Conservation (phyloP, 2,329 filamentous ascomycete genomes). For the Kalmusia sp. region DNA sequence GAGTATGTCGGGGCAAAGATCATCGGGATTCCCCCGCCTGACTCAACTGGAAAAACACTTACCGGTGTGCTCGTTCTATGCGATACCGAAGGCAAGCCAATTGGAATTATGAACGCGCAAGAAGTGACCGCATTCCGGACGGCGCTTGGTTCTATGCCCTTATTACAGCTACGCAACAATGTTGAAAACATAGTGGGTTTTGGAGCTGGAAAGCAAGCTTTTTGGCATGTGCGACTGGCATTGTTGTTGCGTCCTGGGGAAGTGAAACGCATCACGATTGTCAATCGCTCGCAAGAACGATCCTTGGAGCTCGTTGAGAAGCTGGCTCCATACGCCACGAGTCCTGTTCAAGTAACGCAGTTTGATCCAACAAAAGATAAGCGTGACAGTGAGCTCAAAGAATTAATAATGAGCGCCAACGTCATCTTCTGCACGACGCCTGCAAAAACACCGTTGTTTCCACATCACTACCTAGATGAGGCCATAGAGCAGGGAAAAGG, state of each 20-base stretch:
- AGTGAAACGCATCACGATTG: slow-evolving; percentile 35
- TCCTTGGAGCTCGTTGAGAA: slow-evolving; percentile 15
- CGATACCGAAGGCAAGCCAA: slow-evolving; percentile 58
- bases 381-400: slow-evolving; percentile 20
- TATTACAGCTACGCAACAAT: slow-evolving; percentile 42
- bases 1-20: slow-evolving; percentile 75
- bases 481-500: slow-evolving; percentile 10
- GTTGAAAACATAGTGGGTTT: slow-evolving; percentile 53
- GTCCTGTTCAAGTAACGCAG: neutral
- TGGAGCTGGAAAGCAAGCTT: slow-evolving; percentile 57
- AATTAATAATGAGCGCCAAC: slow-evolving; percentile 45
- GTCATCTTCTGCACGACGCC: slow-evolving; percentile 61
- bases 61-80: slow-evolving; percentile 72
- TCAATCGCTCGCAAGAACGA: slow-evolving; percentile 28
- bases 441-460: slow-evolving; percentile 53
- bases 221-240: slow-evolving; percentile 58
- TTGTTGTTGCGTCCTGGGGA: slow-evolving; percentile 45
- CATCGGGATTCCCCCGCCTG: slow-evolving; percentile 64
- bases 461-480: slow-evolving; percentile 20
- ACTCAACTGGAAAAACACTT: slow-evolving; percentile 48
- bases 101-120: slow-evolving; percentile 74
- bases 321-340: neutral
- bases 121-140: slow-evolving; percentile 83
- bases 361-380: neutral
- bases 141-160: slow-evolving; percentile 72